phyloP scores from a whole-genome alignment of 106 monocot genomes.

The Dioscorea zingiberensis region DNA sequence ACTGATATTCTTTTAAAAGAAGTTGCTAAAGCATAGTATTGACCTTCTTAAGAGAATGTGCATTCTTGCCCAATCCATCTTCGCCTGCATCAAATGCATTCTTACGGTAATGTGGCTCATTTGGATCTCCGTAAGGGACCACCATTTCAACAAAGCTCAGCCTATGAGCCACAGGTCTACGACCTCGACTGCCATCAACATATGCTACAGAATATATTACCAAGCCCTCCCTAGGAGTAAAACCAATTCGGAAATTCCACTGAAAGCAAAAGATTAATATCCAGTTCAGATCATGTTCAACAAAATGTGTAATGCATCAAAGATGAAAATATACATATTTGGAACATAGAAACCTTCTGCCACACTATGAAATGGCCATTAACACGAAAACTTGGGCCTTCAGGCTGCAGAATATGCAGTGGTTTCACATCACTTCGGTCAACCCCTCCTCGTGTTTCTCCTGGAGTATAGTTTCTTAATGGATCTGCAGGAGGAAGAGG shows the following conservation, averaged over 20 bases:
- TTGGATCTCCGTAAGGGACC: constrained; percentile 97
- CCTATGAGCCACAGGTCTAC: constrained; percentile 83
- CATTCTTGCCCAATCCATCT: constrained; percentile 96
- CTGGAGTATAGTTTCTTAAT: constrained; percentile 89
- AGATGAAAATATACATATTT: too few species aligned
- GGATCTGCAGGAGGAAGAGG: constrained; percentile 95
- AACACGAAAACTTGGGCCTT: constrained; percentile 93
- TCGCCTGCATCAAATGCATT: constrained; percentile 99
- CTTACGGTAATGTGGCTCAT: constrained; percentile 95
- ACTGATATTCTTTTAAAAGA: too few species aligned
- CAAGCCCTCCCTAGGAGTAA: constrained; percentile 94
- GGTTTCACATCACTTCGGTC: constrained; percentile 95
- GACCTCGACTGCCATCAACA: constrained; percentile 87
- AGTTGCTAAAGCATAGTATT: too few species aligned
- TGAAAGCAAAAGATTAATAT: constrained; percentile 14
- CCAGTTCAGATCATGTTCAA: too few species aligned
- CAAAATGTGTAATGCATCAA: too few species aligned
- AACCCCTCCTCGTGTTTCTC: constrained; percentile 94
- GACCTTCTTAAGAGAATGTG: constrained; percentile 94
- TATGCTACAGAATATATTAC: constrained; percentile 94
- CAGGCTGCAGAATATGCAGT: constrained; percentile 85
- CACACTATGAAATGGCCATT: constrained; percentile 90
- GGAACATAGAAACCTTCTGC: constrained; percentile 71
- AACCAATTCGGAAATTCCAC: constrained; percentile 98
- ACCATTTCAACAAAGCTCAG: constrained; percentile 99